A percentile compares a stretch with the other conserved stretches of the same genome.
Conservation (phyloP, 371 early-diverging fungal species). For the Mucor indicus region DNA sequence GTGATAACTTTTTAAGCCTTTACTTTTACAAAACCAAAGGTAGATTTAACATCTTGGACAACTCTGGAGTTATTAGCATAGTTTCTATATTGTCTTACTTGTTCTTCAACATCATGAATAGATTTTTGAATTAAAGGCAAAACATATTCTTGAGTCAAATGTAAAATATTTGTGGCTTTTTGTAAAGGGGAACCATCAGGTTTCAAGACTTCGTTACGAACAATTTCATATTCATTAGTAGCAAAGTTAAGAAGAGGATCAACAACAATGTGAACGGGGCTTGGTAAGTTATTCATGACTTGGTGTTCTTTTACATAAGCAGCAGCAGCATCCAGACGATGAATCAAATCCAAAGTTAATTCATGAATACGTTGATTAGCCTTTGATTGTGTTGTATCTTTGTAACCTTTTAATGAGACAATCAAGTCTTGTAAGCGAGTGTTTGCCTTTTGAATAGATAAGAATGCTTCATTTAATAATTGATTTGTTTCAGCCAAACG, state of each 20-base stretch:
- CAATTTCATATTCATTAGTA: slow-evolving; percentile 44
- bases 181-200: slow-evolving; percentile 43
- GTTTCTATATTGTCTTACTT: slow-evolving; percentile 26
- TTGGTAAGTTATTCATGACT: slow-evolving; percentile 34
- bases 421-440: slow-evolving; percentile 28
- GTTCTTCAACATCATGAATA: slow-evolving; percentile 44
- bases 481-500: slow-evolving; percentile 28
- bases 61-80: slow-evolving; percentile 26
- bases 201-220: slow-evolving; percentile 44
- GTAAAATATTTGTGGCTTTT: slow-evolving; percentile 53
- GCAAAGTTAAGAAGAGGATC: slow-evolving; percentile 48
- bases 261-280: slow-evolving; percentile 35
- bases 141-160: slow-evolving; percentile 46
- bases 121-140: slow-evolving; percentile 48
- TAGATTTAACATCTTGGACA: slow-evolving; percentile 14
- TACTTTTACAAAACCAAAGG: slow-evolving; percentile 8
- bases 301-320: slow-evolving; percentile 41
- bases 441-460: slow-evolving; percentile 20
- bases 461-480: slow-evolving; percentile 24
- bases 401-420: slow-evolving; percentile 27
- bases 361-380: slow-evolving; percentile 30
- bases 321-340: slow-evolving; percentile 30
- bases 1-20: slow-evolving; percentile 15
- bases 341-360: slow-evolving; percentile 25
- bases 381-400: slow-evolving; percentile 19